A percentile compares a stretch with the other conserved stretches of the same genome.
Evolutionary conservation across 2,329 filamentous ascomycete species (phyloP).

Genomic region (Penicillium brasilianum): DNA sequence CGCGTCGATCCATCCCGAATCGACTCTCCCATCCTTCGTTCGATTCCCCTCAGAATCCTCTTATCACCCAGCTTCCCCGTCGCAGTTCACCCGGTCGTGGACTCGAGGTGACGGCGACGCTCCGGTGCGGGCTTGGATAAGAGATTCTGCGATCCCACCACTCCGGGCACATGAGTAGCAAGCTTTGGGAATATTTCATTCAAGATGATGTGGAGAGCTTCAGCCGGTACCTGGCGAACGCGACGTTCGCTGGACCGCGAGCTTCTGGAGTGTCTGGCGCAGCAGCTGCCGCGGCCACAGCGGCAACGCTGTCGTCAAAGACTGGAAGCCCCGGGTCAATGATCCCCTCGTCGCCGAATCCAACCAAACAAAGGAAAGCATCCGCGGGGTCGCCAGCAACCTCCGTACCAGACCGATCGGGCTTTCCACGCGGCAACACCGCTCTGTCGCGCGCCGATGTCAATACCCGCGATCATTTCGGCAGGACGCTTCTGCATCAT

Average conservation of each 20-base stretch:
- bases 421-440: slow-evolving; percentile 28
- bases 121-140: slow-evolving; percentile 63
- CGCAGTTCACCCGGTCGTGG: slow-evolving; percentile 69
- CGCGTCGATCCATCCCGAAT: slow-evolving; percentile 24
- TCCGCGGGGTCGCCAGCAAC: slow-evolving; percentile 53
- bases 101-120: slow-evolving; percentile 85
- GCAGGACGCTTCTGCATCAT: slow-evolving; percentile 82
- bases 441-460: slow-evolving; percentile 68
- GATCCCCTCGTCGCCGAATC: slow-evolving; percentile 40
- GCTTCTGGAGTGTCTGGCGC: slow-evolving; percentile 32
- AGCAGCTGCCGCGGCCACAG: slow-evolving; percentile 24
- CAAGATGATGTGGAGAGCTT: slow-evolving; percentile 98
- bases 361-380: slow-evolving; percentile 56
- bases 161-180: slow-evolving; percentile 81
- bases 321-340: slow-evolving; percentile 38
- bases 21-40: slow-evolving; percentile 12
- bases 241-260: slow-evolving; percentile 50
- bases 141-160: slow-evolving; percentile 44
- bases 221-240: slow-evolving; percentile 80
- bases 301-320: slow-evolving; percentile 28
- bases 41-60: slow-evolving; percentile 32
- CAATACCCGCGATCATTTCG: slow-evolving; percentile 81
- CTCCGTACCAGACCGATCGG: slow-evolving; percentile 50
- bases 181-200: slow-evolving; percentile 95
- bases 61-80: slow-evolving; percentile 71